Percentiles rank a stretch among this genome's conserved stretches.
phyloP scores from a whole-genome alignment of 257 asterid species.

The Ajuga chamaepitys region DNA sequence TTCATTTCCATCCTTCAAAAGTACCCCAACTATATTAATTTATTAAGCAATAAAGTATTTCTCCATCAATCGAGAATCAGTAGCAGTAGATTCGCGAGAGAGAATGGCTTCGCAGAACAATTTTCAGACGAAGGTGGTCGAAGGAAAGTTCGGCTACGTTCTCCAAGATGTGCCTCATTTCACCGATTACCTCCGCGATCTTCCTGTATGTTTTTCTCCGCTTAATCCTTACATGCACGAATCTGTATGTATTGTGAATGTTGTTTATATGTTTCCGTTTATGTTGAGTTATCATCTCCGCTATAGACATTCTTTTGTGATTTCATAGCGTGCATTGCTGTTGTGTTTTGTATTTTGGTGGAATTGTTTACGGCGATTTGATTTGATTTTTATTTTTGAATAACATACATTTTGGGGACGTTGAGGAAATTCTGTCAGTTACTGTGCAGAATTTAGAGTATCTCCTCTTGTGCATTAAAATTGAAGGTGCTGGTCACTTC shows the following conservation, averaged over 20 bases:
- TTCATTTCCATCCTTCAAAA: background rate
- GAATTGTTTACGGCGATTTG: slow-evolving; percentile 5
- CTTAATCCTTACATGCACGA: background rate
- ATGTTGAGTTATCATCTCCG: slow-evolving; percentile 3
- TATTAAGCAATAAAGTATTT: background rate
- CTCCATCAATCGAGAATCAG: slow-evolving; percentile 4
- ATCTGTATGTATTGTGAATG: slow-evolving; percentile 1
- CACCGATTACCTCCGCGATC: slow-evolving; percentile 54
- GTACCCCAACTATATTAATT: background rate
- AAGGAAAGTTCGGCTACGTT: slow-evolving; percentile 49
- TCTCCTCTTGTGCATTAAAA: background rate
- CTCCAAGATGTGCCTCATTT: slow-evolving; percentile 73
- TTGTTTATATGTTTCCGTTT: background rate
- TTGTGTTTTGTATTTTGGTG: slow-evolving; percentile 3
- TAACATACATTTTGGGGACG: background rate
- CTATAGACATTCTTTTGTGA: background rate
- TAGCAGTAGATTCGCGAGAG: slow-evolving; percentile 6
- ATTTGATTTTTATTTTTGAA: background rate
- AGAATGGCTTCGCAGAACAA: slow-evolving; percentile 32
- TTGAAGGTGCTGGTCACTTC: background rate
- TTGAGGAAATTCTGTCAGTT: slow-evolving; percentile 6
- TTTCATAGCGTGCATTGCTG: background rate
- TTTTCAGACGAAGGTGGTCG: slow-evolving; percentile 49
- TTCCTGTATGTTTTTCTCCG: slow-evolving; percentile 28
- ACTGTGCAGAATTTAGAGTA: background rate